phyloP scores from a whole-genome alignment of 176 grass and related monocot genomes.

The Carex littledalei region DNA sequence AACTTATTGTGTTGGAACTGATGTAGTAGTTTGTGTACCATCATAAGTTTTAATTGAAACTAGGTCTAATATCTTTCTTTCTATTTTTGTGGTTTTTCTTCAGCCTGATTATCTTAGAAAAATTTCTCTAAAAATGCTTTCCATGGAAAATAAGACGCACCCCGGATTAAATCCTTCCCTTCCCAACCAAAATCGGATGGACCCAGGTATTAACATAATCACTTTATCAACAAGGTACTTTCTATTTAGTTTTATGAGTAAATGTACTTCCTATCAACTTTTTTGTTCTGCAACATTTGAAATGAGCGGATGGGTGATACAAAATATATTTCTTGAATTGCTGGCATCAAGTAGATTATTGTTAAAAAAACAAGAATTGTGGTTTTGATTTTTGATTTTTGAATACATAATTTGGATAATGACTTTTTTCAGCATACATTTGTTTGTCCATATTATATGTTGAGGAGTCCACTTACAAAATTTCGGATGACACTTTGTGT shows the following conservation, averaged over 20 bases:
- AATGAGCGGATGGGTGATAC: not conserved
- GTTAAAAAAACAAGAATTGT: not conserved
- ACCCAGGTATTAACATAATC: conserved; percentile 37
- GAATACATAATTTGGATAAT: not conserved
- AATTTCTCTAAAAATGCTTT: conserved; percentile 96
- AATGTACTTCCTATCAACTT: not conserved
- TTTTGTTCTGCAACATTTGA: not conserved
- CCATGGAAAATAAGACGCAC: conserved; percentile 77
- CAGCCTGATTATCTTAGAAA: conserved; percentile 93
- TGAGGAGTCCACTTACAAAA: not conserved
- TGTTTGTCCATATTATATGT: not conserved
- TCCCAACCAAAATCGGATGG: conserved; percentile 43
- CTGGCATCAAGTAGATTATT: not conserved
- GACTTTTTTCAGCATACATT: not conserved
- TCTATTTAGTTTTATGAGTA: not conserved
- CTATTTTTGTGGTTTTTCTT: conserved; percentile 7
- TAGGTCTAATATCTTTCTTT: conserved; percentile 15
- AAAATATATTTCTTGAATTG: not conserved
- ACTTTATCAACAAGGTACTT: not conserved
- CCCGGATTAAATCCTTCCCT: conserved; percentile 18
- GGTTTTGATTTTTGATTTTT: not conserved
- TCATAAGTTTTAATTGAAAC: not conserved
- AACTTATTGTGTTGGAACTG: not conserved
- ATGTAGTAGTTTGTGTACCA: not conserved
- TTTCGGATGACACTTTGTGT: not conserved